Evolutionary conservation across 208 protist genomes (phyloP).

Genomic region (Leishmania tarentolae): DNA sequence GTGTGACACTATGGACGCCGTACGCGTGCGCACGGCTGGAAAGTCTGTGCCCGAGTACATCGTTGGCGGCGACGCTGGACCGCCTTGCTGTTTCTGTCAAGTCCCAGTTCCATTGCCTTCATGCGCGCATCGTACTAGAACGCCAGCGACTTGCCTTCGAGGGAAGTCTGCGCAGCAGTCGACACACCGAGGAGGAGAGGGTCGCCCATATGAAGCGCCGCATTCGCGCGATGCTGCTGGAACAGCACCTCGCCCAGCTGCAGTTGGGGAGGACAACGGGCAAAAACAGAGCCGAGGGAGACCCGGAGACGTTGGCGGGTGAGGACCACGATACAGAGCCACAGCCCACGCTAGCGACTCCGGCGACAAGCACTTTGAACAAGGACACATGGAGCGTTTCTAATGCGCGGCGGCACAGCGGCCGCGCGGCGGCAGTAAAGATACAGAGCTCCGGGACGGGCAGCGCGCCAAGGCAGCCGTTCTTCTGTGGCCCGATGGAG

Average conservation of each 20-base stretch:
- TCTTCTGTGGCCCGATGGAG: slow-evolving; percentile 11
- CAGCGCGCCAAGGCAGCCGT: neutral
- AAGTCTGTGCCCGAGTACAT: slow-evolving; percentile 56
- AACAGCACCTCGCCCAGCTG: slow-evolving; percentile 36
- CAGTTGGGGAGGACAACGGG: slow-evolving; percentile 9
- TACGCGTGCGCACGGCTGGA: slow-evolving; percentile 67
- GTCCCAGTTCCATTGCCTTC: slow-evolving; percentile 48
- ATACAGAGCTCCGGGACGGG: neutral
- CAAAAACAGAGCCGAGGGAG: neutral
- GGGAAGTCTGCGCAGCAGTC: slow-evolving; percentile 5
- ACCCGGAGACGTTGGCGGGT: neutral
- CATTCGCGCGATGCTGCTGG: slow-evolving; percentile 45
- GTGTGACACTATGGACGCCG: slow-evolving; percentile 71
- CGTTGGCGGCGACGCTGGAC: slow-evolving; percentile 43
- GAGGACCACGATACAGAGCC: neutral
- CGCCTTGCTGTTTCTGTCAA: slow-evolving; percentile 45
- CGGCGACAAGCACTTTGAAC: neutral
- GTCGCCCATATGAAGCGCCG: slow-evolving; percentile 34
- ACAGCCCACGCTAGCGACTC: neutral
- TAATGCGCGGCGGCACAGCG: neutral
- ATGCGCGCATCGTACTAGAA: slow-evolving; percentile 34
- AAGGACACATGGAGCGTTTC: neutral
- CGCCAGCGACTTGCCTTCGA: slow-evolving; percentile 48
- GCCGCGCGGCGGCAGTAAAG: neutral
- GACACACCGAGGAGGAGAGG: slow-evolving; percentile 30